phyloP scores from a whole-genome alignment of 257 asterid species.

The Striga asiatica region DNA sequence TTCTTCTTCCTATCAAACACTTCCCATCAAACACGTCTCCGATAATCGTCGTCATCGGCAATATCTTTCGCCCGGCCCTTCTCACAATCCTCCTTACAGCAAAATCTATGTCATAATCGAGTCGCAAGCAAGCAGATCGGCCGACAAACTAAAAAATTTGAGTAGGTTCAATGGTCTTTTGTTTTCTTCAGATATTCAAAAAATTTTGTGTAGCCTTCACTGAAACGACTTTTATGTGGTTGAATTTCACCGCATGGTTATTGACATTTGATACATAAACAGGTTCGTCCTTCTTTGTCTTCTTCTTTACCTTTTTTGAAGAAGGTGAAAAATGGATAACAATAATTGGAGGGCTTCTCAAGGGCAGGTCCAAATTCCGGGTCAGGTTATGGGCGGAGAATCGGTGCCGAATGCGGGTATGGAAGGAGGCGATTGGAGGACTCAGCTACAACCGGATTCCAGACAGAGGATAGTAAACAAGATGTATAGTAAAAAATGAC shows the following conservation, averaged over 20 bases:
- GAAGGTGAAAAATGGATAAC: conserved; percentile 37
- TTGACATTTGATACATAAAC: not conserved
- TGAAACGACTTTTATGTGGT: not conserved
- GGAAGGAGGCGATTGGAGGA: conserved; percentile 71
- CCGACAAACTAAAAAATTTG: no score
- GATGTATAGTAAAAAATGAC: conserved; percentile 26
- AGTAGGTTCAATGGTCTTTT: not conserved
- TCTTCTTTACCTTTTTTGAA: not conserved
- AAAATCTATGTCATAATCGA: no score
- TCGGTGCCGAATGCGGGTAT: conserved; percentile 31
- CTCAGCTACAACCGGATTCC: conserved; percentile 48
- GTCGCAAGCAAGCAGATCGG: no score
- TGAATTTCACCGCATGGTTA: not conserved
- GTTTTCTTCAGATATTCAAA: not conserved
- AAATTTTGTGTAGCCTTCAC: not conserved
- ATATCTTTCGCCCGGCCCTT: no score
- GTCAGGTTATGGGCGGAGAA: conserved; percentile 39
- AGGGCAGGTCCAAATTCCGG: conserved; percentile 42
- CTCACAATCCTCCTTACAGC: no score
- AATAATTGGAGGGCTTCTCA: conserved; percentile 52
- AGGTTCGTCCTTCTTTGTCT: not conserved
- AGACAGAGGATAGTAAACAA: conserved; percentile 67
- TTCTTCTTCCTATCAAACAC: no score
- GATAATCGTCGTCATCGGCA: no score
- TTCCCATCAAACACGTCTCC: no score